These are phyloP conservation scores for Cunninghamia lanceolata DNA, from an alignment of 75 land plant genomes.

Conservation along the genomic window DNA sequence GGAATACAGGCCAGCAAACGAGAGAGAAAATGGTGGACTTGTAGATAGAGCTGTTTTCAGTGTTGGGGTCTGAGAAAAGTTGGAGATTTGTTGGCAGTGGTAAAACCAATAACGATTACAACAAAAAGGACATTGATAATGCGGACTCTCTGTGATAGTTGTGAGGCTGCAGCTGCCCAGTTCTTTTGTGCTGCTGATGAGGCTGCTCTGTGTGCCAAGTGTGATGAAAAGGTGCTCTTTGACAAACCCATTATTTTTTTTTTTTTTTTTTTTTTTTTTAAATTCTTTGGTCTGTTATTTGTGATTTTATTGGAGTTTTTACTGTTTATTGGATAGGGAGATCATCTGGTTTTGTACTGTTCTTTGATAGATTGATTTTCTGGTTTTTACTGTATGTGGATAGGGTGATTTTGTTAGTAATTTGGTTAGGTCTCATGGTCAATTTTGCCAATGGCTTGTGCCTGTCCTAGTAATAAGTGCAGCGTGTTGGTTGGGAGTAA, in stretches of 20 bases:
- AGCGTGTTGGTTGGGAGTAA: background rate
- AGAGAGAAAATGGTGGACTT: background rate
- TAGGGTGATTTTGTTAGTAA: background rate
- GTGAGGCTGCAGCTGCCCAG: constrained; percentile 27
- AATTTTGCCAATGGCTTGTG: background rate
- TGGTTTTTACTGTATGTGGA: background rate
- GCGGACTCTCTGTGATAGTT: constrained; percentile 32
- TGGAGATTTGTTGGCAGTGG: background rate
- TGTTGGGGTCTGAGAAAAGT: background rate
- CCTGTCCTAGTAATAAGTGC: background rate
- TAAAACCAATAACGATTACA: background rate
- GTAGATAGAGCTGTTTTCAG: background rate
- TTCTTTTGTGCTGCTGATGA: constrained; percentile 35
- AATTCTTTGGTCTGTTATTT: background rate
- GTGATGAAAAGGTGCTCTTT: constrained; percentile 30
- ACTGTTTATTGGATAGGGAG: background rate
- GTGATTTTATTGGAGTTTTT: background rate
- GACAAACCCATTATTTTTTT: background rate
- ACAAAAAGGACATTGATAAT: background rate
- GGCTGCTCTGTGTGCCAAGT: constrained; percentile 28
- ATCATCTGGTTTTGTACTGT: background rate
- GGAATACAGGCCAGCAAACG: background rate
- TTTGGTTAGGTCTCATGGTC: background rate
- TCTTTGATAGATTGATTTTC: background rate
- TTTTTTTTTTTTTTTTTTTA: background rate